phyloP scores from a whole-genome alignment of 352 stramenopile species.

The Phytopythium kandeliae region DNA sequence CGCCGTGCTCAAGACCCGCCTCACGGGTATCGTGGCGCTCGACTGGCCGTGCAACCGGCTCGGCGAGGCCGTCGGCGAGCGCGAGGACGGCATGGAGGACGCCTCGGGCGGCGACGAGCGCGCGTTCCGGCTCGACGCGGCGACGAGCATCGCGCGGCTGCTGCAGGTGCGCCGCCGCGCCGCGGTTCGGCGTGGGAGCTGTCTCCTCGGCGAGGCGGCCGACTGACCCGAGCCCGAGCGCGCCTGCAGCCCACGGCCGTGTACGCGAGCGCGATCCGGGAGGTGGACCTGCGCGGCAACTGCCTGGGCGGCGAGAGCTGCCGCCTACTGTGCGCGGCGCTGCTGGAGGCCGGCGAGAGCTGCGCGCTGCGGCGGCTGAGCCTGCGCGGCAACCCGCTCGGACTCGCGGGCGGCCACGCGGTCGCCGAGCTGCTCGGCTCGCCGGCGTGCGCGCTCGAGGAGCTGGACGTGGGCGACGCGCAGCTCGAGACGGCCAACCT shows the following conservation, averaged over 20 bases:
- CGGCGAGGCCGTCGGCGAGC: constrained; percentile 24
- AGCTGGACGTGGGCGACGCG: constrained; percentile 53
- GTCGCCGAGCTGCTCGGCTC: constrained; percentile 40
- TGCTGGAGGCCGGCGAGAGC: constrained; percentile 25
- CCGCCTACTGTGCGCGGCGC: constrained; percentile 42
- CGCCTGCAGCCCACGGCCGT: constrained; percentile 26
- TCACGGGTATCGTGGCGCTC: constrained; percentile 32
- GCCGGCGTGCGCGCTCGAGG: constrained; percentile 25
- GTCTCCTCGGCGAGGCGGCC: too few species aligned
- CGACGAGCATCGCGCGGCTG: constrained; percentile 22
- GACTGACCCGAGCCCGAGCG: too few species aligned
- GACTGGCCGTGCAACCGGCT: constrained; percentile 55
- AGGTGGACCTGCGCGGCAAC: constrained; percentile 59
- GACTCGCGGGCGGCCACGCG: constrained; percentile 36
- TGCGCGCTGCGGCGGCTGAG: constrained; percentile 34
- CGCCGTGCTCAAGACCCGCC: constrained; percentile 41
- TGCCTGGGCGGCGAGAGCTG: constrained; percentile 51
- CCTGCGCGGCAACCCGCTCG: constrained; percentile 48
- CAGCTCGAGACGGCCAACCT: constrained; percentile 57
- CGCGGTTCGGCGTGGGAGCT: too few species aligned
- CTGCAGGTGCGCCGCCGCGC: constrained; percentile 8
- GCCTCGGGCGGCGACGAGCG: constrained; percentile 14
- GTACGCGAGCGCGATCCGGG: constrained; percentile 43
- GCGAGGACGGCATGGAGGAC: constrained; percentile 12
- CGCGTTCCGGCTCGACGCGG: constrained; percentile 1